Evolutionary conservation across 2,329 filamentous ascomycete species (phyloP).

Genomic region (Trichoderma sp.): DNA sequence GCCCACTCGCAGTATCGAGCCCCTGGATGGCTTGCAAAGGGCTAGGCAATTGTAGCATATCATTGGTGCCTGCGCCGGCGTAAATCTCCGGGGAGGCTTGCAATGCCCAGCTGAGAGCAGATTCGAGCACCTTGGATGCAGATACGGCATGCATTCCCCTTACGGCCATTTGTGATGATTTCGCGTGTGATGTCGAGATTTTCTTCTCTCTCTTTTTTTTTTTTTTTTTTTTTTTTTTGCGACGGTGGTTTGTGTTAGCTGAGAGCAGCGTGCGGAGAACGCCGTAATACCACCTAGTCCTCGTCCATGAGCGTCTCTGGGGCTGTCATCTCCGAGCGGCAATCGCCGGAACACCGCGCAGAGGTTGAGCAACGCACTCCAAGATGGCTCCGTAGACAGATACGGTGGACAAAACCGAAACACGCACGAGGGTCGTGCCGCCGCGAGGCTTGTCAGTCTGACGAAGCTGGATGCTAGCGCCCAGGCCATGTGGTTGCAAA

Average conservation of each 20-base stretch:
- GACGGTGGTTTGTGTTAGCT: not conserved
- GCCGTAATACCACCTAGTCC: not conserved
- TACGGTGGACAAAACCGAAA: not conserved
- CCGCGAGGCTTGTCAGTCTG: not conserved
- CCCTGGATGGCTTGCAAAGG: not conserved
- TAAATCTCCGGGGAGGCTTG: slow-evolving; percentile 12
- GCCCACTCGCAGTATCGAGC: not conserved
- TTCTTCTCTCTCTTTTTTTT: not conserved
- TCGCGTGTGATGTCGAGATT: not conserved
- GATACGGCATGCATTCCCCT: not conserved
- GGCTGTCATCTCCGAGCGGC: slow-evolving; percentile 15
- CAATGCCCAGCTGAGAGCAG: not conserved
- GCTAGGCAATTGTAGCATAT: not conserved
- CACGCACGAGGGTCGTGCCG: slow-evolving; percentile 1
- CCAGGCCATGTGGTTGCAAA: not conserved
- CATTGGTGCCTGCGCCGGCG: not conserved
- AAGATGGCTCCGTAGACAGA: not conserved
- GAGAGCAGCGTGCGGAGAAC: not conserved
- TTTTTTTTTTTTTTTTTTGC: not conserved
- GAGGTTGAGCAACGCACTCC: not conserved
- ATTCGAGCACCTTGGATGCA: not conserved
- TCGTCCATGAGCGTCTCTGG: not conserved
- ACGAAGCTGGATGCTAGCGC: not conserved
- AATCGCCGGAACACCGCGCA: not conserved
- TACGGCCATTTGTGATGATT: not conserved